Base-by-base conservation (phyloP, 2,329 filamentous ascomycete species). In the Penicillium capsulatum region DNA sequence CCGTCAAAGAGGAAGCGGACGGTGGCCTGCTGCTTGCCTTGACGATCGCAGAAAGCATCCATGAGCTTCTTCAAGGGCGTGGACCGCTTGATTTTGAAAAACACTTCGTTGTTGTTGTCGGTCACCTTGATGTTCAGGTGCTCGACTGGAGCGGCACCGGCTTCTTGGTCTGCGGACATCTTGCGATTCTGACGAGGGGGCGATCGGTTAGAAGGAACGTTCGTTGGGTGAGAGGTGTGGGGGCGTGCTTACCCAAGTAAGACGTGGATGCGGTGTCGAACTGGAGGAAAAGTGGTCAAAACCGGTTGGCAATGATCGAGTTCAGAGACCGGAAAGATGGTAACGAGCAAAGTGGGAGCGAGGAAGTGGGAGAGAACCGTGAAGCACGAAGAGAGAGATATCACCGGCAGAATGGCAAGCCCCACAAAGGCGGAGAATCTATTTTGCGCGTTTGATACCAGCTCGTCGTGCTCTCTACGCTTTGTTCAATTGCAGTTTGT, bases 81-180 rank as follows among this genome's bases (percentile, higher is more conserved):
- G 15, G 84, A 89, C 26, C 90, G 81, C 83, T 98, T 98, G 73
- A 98, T 98, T 76, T 98, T 98, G 76, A 98, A 98, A 69, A 97
- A 98, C 58, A 98, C 91, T 65, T 98, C 92, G 66, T 98, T 98
- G 73, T 96, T 96, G 73, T 94, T 96, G 58, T 98, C 92, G 0
- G 92, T 97, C 10, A 98, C 92, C 67, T 98, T 98, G 72, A 98
- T 97, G 72, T 98, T 98, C 4, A 98, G 75, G 68, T 98, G 92
- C 70, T 97, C 91, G 19, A 73, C 73, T 40, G 73, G 70, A 16
- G 73, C 61, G 4, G 51, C 44, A 2, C 34, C 35, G 8, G 36
- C 38, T 36, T 50, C 50, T 14, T 50, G 41, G 19, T 52, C 52
- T 9, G 45, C 47, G 10, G 50, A 49, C 50, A 55, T 55, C 9